A percentile compares a stretch with the other conserved stretches of the same genome.
Conservation (phyloP, 2,329 filamentous ascomycete species). For the Decorospora gaudefroyi region DNA sequence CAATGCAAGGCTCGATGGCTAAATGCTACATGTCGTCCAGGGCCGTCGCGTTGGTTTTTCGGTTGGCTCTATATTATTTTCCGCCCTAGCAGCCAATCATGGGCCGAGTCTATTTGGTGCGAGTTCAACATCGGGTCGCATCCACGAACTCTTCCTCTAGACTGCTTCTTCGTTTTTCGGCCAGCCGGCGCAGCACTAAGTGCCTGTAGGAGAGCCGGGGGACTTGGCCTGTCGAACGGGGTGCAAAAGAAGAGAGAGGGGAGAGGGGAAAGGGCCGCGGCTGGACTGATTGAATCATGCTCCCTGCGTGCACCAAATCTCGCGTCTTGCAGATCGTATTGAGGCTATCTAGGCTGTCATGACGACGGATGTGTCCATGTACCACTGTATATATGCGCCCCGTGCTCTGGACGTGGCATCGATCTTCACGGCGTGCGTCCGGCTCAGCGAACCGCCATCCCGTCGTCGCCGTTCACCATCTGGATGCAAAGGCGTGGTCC, state of each 20-base stretch:
- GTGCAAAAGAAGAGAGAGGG: too few relatives aligned
- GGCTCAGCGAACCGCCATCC: slow-evolving; percentile 39
- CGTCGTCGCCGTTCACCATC: slow-evolving; percentile 22
- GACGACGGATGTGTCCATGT: slow-evolving; percentile 11
- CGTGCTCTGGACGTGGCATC: slow-evolving; percentile 26
- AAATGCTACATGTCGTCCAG: slow-evolving; percentile 32
- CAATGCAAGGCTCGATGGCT: slow-evolving; percentile 32
- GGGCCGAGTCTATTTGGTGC: slow-evolving; percentile 24
- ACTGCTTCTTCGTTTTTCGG: too few relatives aligned
- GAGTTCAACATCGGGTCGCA: too few relatives aligned
- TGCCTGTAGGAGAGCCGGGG: slow-evolving; percentile 7
- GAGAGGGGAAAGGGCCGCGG: too few relatives aligned
- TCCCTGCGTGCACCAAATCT: too few relatives aligned
- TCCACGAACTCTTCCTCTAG: too few relatives aligned
- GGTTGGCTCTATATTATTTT: slow-evolving; percentile 34
- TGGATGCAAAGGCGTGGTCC: slow-evolving; percentile 9
- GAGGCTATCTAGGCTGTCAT: slow-evolving; percentile 17
- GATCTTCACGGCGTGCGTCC: slow-evolving; percentile 26
- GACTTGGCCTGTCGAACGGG: slow-evolving; percentile 15
- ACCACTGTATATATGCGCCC: slow-evolving; percentile 25
- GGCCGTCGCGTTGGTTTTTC: slow-evolving; percentile 25
- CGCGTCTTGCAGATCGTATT: slow-evolving; percentile 12
- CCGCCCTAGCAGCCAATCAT: slow-evolving; percentile 26
- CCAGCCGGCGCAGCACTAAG: too few relatives aligned
- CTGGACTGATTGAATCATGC: slow-evolving; percentile 29